A percentile compares a stretch with the other conserved stretches of the same genome.
phyloP scores from a whole-genome alignment of 306 rosid genomes.

The Casuarina equisetifolia region DNA sequence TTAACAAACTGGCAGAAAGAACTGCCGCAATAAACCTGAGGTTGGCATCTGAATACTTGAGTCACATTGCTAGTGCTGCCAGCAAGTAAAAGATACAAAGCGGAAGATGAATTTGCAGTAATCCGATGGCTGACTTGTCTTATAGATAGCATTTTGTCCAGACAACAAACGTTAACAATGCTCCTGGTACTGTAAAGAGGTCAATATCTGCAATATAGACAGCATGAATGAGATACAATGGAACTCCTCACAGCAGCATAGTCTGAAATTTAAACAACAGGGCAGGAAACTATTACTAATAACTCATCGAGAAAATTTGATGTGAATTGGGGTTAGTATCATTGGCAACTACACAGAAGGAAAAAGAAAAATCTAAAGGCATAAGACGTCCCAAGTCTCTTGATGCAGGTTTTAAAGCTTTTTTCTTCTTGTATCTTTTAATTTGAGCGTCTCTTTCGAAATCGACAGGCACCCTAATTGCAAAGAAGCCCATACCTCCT shows the following conservation, averaged over 20 bases:
- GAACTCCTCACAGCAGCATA: background rate
- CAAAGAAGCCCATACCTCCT: too few relatives aligned
- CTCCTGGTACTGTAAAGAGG: background rate
- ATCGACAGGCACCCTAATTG: too few relatives aligned
- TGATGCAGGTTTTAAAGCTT: too few relatives aligned
- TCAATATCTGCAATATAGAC: slow-evolving; percentile 1
- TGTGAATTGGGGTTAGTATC: background rate
- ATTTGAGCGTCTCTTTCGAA: too few relatives aligned
- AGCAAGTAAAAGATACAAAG: slow-evolving; percentile 26
- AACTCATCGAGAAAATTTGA: background rate
- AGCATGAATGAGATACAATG: background rate
- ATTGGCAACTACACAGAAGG: background rate
- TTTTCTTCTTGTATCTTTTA: too few relatives aligned
- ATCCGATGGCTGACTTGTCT: slow-evolving; percentile 31
- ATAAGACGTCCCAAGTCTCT: too few relatives aligned
- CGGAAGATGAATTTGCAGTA: slow-evolving; percentile 21
- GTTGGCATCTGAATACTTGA: slow-evolving; percentile 17
- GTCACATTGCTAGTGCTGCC: slow-evolving; percentile 25
- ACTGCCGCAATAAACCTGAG: slow-evolving; percentile 18
- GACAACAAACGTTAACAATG: background rate
- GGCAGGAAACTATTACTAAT: background rate
- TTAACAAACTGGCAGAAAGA: slow-evolving; percentile 28
- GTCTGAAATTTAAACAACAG: background rate
- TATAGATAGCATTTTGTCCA: slow-evolving; percentile 32
- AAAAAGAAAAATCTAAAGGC: background rate